Conservation (phyloP, 1,284 basidiomycete species). For the Stereum hirsutum region DNA sequence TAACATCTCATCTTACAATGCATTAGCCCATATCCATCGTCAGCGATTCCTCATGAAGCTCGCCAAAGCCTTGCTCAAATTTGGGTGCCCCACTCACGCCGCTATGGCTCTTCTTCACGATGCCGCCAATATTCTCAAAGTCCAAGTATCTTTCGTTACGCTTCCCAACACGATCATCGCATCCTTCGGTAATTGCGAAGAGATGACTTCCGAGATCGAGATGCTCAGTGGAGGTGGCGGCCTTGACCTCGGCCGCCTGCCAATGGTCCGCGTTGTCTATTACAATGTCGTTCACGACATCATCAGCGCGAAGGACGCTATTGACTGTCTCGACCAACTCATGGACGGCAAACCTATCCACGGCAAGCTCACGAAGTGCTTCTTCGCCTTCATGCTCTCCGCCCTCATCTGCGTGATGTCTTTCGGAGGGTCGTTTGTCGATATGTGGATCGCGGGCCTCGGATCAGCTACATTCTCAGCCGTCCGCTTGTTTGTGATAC, state of each 20-base stretch:
- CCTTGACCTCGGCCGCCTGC: slow-evolving; percentile 67
- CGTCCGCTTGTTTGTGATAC: slow-evolving; percentile 64
- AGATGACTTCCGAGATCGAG: slow-evolving; percentile 73
- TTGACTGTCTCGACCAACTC: slow-evolving; percentile 36
- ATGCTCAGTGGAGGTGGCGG: slow-evolving; percentile 72
- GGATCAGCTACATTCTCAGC: slow-evolving; percentile 57
- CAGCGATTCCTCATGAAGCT: slow-evolving; percentile 58
- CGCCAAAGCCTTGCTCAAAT: slow-evolving; percentile 56
- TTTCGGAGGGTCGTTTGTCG: slow-evolving; percentile 78
- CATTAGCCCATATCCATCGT: slow-evolving; percentile 46
- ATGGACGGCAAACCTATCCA: slow-evolving; percentile 52
- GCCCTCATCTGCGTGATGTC: slow-evolving; percentile 73
- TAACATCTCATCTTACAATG: too few species aligned
- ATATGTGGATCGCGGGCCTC: slow-evolving; percentile 71
- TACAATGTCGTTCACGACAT: slow-evolving; percentile 78
- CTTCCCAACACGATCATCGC: slow-evolving; percentile 77
- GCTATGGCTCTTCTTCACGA: slow-evolving; percentile 63
- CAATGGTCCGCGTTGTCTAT: slow-evolving; percentile 71
- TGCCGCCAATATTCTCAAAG: slow-evolving; percentile 74
- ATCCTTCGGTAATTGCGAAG: slow-evolving; percentile 73
- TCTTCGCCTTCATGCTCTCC: slow-evolving; percentile 63
- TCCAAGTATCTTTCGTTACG: slow-evolving; percentile 77
- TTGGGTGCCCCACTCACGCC: slow-evolving; percentile 65
- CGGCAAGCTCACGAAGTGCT: slow-evolving; percentile 45
- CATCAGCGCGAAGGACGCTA: slow-evolving; percentile 68